Evolutionary conservation across 2,329 filamentous ascomycete species (phyloP).

Genomic region (Cryphonectria naterciae): DNA sequence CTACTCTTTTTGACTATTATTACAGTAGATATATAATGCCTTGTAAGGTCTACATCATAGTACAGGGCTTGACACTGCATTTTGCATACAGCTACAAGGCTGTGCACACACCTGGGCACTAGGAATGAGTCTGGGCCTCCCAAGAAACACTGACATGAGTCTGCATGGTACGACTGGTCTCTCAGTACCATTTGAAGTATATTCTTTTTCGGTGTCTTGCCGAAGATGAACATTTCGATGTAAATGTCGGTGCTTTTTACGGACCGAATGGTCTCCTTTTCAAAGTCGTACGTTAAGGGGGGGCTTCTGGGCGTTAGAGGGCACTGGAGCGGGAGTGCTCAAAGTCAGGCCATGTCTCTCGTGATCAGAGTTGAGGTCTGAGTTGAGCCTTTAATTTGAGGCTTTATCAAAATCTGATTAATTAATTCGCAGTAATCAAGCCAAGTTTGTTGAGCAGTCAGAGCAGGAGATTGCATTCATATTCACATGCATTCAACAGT

Average conservation of each 20-base stretch:
- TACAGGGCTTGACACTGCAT: neutral
- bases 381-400: neutral
- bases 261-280: conserved; percentile 1
- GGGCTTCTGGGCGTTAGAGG: neutral
- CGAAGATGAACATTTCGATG: neutral
- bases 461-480: too few relatives aligned
- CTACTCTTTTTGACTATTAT: neutral
- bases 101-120: neutral
- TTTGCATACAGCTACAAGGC: neutral
- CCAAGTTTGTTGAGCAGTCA: too few relatives aligned
- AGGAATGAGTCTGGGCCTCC: too few relatives aligned
- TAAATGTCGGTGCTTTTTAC: neutral
- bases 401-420: neutral
- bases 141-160: neutral
- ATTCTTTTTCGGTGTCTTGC: neutral
- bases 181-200: neutral
- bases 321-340: neutral
- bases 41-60: neutral
- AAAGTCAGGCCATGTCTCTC: conserved; percentile 1
- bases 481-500: neutral
- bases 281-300: neutral
- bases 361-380: neutral
- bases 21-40: neutral
- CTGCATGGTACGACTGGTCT: too few relatives aligned
- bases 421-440: too few relatives aligned